Evolutionary conservation across 116 monocot genomes (phyloP), one percentile per base, ranked within the genome.

Genomic region (Phalaenopsis hybrid): DNA sequence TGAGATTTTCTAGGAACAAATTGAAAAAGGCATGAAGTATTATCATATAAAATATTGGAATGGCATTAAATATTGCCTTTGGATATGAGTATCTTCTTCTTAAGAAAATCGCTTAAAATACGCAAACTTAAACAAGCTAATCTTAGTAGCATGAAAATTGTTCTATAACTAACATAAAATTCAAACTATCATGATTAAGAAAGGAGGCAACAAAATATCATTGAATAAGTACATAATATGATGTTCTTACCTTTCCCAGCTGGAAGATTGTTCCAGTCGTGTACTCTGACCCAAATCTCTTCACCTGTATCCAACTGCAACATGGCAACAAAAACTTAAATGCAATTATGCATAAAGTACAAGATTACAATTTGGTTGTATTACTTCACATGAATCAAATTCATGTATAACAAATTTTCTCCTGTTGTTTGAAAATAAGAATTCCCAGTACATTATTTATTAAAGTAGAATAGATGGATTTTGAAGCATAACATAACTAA

Each of bases 251-350:
- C 77, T 77, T 77, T 77, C 9, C 77, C 77, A 52, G 23, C 52
- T 31, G 77, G 77, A 25, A 77, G 77, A 44, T 77, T 25, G 51
- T 77, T 52, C 77, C 77, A 77, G 23, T 77, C 77, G 50, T 77
- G 77, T 13, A 77, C 77, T 51, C 51, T 77, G 44, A 77, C 77
- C 77, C 77, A 77, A 4, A 77, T 51, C 44, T 77, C 77, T 77
- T 77, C 77, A 51, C 51, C 77, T 13, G 77, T 51, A 31, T 49
- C 76, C 31, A 77, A 77, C 77, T 77, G 51, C 28, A 51, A 75
- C 8, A 75, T 45, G 75, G 41, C 65, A 65, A 65, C 12, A 72
- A 41, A 3, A 72, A 45, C 46, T 8, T 18, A 75, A 73, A 43
- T 73, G 43, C 8, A n/a, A 46, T 75, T 21, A 75, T 45, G 21